These are phyloP conservation scores for Pichia eremophila DNA, from an alignment of 805 yeast species.

Conservation along the genomic window DNA sequence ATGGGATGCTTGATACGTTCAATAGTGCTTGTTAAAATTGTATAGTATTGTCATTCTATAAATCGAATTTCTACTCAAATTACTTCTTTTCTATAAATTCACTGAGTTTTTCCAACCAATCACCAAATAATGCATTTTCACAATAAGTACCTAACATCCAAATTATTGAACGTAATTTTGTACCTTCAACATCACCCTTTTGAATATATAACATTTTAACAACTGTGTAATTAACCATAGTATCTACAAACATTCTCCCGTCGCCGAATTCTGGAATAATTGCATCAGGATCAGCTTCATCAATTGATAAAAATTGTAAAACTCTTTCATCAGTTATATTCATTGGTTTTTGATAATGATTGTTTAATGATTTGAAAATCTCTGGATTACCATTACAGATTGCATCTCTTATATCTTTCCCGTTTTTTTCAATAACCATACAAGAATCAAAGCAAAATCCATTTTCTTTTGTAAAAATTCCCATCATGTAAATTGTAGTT, in stretches of 20 bases:
- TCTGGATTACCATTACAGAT: not conserved
- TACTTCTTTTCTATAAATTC: conserved; percentile 1
- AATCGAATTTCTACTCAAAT: not conserved
- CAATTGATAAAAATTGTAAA: not conserved
- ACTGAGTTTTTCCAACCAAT: conserved; percentile 4
- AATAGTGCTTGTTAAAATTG: too few relatives aligned
- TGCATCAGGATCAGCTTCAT: not conserved
- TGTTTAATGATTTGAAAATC: conserved; percentile 1
- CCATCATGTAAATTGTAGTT: conserved; percentile 4
- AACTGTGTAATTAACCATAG: not conserved
- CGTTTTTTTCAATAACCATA: not conserved
- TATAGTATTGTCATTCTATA: not conserved
- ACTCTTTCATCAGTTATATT: not conserved
- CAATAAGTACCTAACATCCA: conserved; percentile 7
- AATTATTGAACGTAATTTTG: not conserved
- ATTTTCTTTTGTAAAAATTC: not conserved
- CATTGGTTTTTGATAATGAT: conserved; percentile 4
- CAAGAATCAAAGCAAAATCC: conserved; percentile 5
- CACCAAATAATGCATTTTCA: conserved; percentile 4
- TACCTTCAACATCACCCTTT: not conserved
- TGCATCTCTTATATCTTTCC: not conserved
- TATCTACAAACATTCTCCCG: conserved; percentile 1
- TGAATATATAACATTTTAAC: not conserved
- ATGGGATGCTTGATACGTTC: too few relatives aligned
- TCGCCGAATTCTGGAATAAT: not conserved